Conservation (phyloP, 2,329 filamentous ascomycete species). For the Akanthomyces dipterigenus region DNA sequence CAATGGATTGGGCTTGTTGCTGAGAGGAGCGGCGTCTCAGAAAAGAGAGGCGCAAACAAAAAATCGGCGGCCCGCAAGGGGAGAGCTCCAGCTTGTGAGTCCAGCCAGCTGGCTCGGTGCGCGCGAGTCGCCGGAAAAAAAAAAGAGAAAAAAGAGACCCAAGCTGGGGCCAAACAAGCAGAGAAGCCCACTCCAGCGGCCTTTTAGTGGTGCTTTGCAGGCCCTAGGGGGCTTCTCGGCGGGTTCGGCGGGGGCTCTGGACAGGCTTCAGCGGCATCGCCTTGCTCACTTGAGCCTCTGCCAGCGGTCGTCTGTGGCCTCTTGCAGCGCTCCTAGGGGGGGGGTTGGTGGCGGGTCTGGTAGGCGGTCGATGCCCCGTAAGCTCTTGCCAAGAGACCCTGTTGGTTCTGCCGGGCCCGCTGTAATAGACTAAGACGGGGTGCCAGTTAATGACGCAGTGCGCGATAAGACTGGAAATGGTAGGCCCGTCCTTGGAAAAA, state of each 20-base stretch:
- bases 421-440: conserved; percentile 1
- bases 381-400: neutral
- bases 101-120: neutral
- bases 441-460: conserved; percentile 6
- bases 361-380: neutral
- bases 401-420: neutral
- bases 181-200: neutral
- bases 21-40: neutral
- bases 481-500: too few species aligned
- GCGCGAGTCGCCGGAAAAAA: neutral
- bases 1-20: neutral
- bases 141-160: neutral
- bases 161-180: neutral
- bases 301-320: neutral
- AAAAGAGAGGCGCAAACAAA: conserved; percentile 1
- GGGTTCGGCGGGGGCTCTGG: neutral
- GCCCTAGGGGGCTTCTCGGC: neutral
- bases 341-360: neutral
- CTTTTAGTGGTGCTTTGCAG: neutral
- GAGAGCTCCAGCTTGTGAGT: neutral
- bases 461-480: conserved; percentile 8
- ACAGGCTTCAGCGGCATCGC: neutral
- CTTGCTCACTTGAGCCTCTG: neutral
- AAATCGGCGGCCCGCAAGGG: neutral
- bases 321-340: neutral